phyloP scores from a whole-genome alignment of 1,139 yeast genomes.

The Schizosaccharomyces versatilis region DNA sequence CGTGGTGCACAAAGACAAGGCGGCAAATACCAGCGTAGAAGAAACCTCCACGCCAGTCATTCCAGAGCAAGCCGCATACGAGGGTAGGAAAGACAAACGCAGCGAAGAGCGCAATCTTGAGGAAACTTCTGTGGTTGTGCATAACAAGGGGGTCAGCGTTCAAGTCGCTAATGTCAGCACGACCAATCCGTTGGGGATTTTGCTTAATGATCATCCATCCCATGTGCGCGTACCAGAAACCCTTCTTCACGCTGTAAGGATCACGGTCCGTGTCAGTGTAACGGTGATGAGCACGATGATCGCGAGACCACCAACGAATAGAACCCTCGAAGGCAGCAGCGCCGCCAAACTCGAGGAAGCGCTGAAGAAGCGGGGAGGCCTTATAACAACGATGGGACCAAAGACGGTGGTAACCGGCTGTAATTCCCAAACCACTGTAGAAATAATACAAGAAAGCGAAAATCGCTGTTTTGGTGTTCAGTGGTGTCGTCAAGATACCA shows the following conservation, averaged over 20 bases:
- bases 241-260: slow-evolving; percentile 90
- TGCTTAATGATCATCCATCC: slow-evolving; percentile 94
- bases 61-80: slow-evolving; percentile 60
- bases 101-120: slow-evolving; percentile 39
- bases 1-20: slow-evolving; percentile 76
- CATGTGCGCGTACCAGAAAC: slow-evolving; percentile 87
- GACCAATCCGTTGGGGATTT: slow-evolving; percentile 83
- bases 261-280: slow-evolving; percentile 92
- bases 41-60: slow-evolving; percentile 82
- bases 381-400: slow-evolving; percentile 79
- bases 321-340: slow-evolving; percentile 95
- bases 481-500: slow-evolving; percentile 32
- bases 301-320: slow-evolving; percentile 96
- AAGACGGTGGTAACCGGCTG: slow-evolving; percentile 82
- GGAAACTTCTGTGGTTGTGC: slow-evolving; percentile 82
- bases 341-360: slow-evolving; percentile 65
- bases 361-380: slow-evolving; percentile 47
- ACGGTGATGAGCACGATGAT: slow-evolving; percentile 93
- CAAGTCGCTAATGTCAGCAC: slow-evolving; percentile 88
- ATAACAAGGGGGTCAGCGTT: slow-evolving; percentile 75
- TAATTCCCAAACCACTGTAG: slow-evolving; percentile 68
- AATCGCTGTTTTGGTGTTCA: slow-evolving; percentile 36
- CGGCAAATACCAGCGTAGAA: slow-evolving; percentile 77
- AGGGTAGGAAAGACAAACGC: slow-evolving; percentile 57
- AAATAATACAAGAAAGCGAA: slow-evolving; percentile 44